Evolutionary conservation across 2,329 filamentous ascomycete genomes (phyloP).

Genomic region (Diaporthe vexans): DNA sequence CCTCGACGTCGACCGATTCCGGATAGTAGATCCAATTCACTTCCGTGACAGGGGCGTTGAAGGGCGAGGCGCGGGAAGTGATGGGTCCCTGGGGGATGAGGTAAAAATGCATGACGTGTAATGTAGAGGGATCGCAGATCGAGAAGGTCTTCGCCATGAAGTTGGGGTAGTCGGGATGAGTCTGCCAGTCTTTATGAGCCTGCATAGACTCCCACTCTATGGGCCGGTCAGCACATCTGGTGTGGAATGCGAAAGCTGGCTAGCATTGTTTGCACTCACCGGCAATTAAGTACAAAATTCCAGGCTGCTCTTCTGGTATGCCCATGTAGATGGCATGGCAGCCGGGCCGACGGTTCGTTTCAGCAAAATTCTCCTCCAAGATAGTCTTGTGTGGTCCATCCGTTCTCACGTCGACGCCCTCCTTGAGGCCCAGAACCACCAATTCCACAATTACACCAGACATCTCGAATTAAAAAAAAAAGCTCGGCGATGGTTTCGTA

Average conservation of each 20-base stretch:
- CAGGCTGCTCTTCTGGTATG: not conserved
- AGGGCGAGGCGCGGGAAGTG: not conserved
- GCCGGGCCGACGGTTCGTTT: not conserved
- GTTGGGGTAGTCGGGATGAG: not conserved
- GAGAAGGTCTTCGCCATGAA: constrained; percentile 2
- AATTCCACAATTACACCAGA: not conserved
- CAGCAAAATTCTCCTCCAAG: not conserved
- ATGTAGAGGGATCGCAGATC: not conserved
- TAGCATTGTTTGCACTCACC: not conserved
- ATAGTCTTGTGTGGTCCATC: not conserved
- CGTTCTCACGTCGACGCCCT: not conserved
- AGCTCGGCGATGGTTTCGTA: not conserved
- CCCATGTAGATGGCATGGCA: not conserved
- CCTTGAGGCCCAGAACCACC: not conserved
- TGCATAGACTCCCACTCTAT: constrained; percentile 8
- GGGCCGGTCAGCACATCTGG: not conserved
- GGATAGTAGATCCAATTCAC: not conserved
- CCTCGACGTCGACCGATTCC: not conserved
- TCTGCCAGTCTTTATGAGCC: constrained; percentile 4
- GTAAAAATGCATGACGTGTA: not conserved
- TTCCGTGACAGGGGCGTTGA: not conserved
- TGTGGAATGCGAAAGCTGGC: too few relatives aligned
- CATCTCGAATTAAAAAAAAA: not conserved
- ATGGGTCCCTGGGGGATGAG: not conserved
- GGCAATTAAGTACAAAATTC: not conserved